Percentiles rank a stretch among this genome's conserved stretches.
These are phyloP conservation scores for Dendrobium huoshanense DNA, from an alignment of 106 monocot genomes.

Conservation along the genomic window DNA sequence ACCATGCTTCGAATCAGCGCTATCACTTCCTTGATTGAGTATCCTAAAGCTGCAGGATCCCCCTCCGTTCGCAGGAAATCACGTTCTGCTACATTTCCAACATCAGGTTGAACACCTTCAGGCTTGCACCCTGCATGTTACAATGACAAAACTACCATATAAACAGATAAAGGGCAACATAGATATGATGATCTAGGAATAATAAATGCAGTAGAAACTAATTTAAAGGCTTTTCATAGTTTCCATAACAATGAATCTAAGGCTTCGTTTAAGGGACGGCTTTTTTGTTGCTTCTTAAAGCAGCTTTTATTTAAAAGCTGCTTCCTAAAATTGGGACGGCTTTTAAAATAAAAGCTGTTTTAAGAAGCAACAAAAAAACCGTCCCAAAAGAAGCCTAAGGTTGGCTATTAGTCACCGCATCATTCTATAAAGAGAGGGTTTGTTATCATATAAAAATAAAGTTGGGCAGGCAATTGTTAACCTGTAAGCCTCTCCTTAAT, in stretches of 20 bases:
- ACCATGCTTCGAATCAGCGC: slow-evolving; percentile 86
- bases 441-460: background rate
- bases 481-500: background rate
- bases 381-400: background rate
- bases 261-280: too few species aligned
- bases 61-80: slow-evolving; percentile 93
- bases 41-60: slow-evolving; percentile 86
- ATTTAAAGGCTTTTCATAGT: background rate
- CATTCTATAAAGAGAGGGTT: background rate
- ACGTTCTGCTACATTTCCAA: slow-evolving; percentile 70
- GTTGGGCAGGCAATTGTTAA: background rate
- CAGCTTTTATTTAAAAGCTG: too few species aligned
- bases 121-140: slow-evolving; percentile 25
- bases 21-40: slow-evolving; percentile 88
- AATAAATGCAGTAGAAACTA: background rate
- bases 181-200: background rate
- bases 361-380: too few species aligned
- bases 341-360: too few species aligned
- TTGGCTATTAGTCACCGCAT: background rate
- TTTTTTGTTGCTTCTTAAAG: too few species aligned
- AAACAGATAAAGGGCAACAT: background rate
- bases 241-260: background rate
- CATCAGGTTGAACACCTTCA: slow-evolving; percentile 29
- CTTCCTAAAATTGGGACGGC: too few species aligned
- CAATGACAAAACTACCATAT: slow-evolving; percentile 14